Evolutionary conservation across 208 protist genomes (phyloP).

Genomic region (Sergeia podlipaevii): DNA sequence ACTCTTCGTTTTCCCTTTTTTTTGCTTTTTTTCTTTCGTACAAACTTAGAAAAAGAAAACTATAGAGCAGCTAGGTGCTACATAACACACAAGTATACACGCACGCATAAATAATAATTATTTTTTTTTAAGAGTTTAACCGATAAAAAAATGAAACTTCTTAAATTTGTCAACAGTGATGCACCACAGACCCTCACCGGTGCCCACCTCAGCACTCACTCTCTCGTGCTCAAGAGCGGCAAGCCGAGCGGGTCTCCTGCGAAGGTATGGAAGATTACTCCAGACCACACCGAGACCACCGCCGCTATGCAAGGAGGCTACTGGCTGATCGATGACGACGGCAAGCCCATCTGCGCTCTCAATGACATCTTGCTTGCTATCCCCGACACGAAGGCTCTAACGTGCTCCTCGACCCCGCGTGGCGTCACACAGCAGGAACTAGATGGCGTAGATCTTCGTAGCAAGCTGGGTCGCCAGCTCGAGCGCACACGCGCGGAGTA

Average conservation of each 20-base stretch:
- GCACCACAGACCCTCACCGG: constrained; percentile 48
- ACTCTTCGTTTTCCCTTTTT: constrained; percentile 5
- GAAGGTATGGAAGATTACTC: constrained; percentile 32
- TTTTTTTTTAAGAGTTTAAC: too few species aligned
- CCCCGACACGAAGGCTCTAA: constrained; percentile 15
- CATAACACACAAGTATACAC: too few species aligned
- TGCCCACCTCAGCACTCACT: constrained; percentile 29
- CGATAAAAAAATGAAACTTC: constrained; percentile 50
- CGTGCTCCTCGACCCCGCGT: constrained; percentile 15
- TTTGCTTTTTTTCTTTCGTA: too few species aligned
- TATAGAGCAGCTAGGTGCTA: too few species aligned
- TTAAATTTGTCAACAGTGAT: constrained; percentile 79
- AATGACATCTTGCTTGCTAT: constrained; percentile 42
- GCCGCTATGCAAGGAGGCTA: constrained; percentile 27
- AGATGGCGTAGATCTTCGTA: constrained; percentile 62
- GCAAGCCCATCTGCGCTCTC: constrained; percentile 54
- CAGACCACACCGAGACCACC: constrained; percentile 2
- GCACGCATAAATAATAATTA: too few species aligned
- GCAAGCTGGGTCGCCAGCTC: constrained; percentile 60
- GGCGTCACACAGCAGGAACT: constrained; percentile 38
- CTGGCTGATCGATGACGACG: constrained; percentile 70
- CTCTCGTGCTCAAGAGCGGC: constrained; percentile 22
- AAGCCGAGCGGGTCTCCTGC: constrained; percentile 5
- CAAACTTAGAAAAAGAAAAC: too few species aligned
- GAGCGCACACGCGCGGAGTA: constrained; percentile 62